Evolutionary conservation across 2,329 filamentous ascomycete species (phyloP), one percentile per base, ranked within the genome.

Genomic region (Dactylellina cionopaga): DNA sequence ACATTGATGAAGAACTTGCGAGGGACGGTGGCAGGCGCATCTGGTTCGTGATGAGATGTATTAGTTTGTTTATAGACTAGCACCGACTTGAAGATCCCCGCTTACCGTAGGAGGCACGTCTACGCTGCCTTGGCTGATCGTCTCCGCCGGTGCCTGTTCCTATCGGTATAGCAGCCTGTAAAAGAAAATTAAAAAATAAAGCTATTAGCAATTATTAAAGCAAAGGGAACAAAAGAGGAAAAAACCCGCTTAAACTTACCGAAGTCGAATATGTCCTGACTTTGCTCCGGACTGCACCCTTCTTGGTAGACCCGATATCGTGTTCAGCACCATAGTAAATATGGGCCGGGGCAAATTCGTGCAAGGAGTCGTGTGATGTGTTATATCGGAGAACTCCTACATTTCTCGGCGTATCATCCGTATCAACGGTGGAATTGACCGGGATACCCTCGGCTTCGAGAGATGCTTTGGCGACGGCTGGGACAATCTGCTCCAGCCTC

Each of bases 1-100:
- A 98, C 93, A 77, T 95, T 87, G 79, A 98, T 88, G 35, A 96
- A 85, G 81, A 96, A 96, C 76, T 89, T 90, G 73, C 92, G 90
- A 64, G 90, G 87, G 51, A 87, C 84, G 52, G 87, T 83, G 31
- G 88, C 86, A 49, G 84, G 83, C 80, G 93, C 92, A 83, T 96
- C 93, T 95, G 78, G n/a, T n/a, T n/a, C n/a, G n/a, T n/a, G 25
- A 27, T 22, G n/a, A 13, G 54, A 24, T 5, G 41, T 6, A 9
- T 2, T 3, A 13, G 11, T 9, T n/a, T n/a, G n/a, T n/a, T 31
- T 25, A 27, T n/a, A 41, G 4, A 41, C 25, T 9, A 22, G 5
- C 10, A n/a, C 49, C 10, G 9, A 19, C 37, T 15, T 7, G 1
- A 19, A 13, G 9, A 58, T 73, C 46, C 46, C 29, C 15, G 29